phyloP scores from a whole-genome alignment of 2,329 filamentous ascomycete species.

The Thermochaetoides dissita region DNA sequence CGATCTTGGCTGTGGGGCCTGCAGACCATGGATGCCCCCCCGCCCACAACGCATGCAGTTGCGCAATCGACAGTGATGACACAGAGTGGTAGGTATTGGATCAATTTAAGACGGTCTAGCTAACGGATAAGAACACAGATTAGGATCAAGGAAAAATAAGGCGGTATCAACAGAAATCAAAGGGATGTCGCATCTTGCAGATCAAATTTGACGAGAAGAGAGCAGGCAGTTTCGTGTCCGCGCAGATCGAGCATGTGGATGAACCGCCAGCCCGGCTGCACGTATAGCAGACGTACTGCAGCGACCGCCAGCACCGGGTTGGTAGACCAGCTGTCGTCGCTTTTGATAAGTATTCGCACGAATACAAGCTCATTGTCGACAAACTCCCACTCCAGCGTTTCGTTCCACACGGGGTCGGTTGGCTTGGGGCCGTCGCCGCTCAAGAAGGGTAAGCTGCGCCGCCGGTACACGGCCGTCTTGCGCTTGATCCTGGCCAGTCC shows the following conservation, averaged over 20 bases:
- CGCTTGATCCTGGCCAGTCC: slow-evolving; percentile 42
- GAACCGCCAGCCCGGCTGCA: slow-evolving; percentile 42
- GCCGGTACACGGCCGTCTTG: slow-evolving; percentile 45
- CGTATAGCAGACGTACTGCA: slow-evolving; percentile 45
- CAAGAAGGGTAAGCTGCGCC: slow-evolving; percentile 31
- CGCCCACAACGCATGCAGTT: too few species aligned
- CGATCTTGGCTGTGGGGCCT: too few species aligned
- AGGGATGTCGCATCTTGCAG: slow-evolving; percentile 26
- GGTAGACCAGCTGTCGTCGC: slow-evolving; percentile 45
- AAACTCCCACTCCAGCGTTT: slow-evolving; percentile 53
- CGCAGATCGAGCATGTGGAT: slow-evolving; percentile 51
- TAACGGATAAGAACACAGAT: too few species aligned
- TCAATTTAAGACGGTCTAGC: too few species aligned
- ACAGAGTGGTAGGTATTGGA: too few species aligned
- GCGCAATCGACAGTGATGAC: too few species aligned
- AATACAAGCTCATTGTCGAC: slow-evolving; percentile 54
- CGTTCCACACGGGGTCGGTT: slow-evolving; percentile 52
- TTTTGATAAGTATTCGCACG: slow-evolving; percentile 51
- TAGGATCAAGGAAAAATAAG: too few species aligned
- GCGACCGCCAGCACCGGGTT: slow-evolving; percentile 50
- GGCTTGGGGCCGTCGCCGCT: slow-evolving; percentile 37
- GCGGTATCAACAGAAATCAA: too few species aligned
- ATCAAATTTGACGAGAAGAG: slow-evolving; percentile 47
- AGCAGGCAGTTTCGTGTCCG: slow-evolving; percentile 49
- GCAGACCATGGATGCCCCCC: too few species aligned